A percentile compares a stretch with the other conserved stretches of the same genome.
These are phyloP conservation scores for Mycosphaerella arachidis DNA, from an alignment of 2,329 filamentous ascomycete species.

Conservation along the genomic window DNA sequence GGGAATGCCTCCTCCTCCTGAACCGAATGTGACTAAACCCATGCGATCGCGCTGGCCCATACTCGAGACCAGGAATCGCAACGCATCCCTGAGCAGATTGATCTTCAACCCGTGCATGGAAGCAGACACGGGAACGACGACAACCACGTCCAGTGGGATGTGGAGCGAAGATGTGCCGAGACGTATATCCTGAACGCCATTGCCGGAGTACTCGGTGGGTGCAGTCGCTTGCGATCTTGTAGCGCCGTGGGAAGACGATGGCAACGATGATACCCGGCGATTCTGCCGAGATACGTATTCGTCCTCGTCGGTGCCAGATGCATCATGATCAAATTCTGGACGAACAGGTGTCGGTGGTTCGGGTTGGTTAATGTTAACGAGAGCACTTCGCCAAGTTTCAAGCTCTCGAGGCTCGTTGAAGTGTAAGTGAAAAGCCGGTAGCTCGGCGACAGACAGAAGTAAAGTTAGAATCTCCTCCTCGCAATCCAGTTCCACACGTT, in stretches of 20 bases:
- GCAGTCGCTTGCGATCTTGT: constrained; percentile 80
- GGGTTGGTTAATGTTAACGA: constrained; percentile 72
- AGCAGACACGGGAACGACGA: constrained; percentile 93
- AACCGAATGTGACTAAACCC: constrained; percentile 95
- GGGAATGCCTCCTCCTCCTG: constrained; percentile 85
- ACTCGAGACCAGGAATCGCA: constrained; percentile 85
- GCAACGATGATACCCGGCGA: constrained; percentile 74
- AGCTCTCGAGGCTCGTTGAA: constrained; percentile 81
- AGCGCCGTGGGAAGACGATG: constrained; percentile 75
- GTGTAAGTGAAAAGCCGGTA: constrained; percentile 89
- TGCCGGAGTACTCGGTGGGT: constrained; percentile 75
- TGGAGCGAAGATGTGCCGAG: constrained; percentile 58
- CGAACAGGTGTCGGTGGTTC: constrained; percentile 58
- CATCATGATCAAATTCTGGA: constrained; percentile 73
- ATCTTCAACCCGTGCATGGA: constrained; percentile 99
- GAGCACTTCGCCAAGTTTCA: constrained; percentile 83
- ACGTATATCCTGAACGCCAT: constrained; percentile 42
- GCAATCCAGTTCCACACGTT: constrained; percentile 68
- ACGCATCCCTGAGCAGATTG: constrained; percentile 81
- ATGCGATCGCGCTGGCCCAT: constrained; percentile 92
- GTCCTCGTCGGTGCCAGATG: constrained; percentile 31
- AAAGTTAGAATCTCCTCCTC: constrained; percentile 85
- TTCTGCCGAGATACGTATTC: constrained; percentile 42
- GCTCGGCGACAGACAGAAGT: constrained; percentile 82
- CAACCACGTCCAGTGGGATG: constrained; percentile 89